Base-by-base conservation (phyloP, 2,329 filamentous ascomycete genomes). In the Cytospora leucostoma region DNA sequence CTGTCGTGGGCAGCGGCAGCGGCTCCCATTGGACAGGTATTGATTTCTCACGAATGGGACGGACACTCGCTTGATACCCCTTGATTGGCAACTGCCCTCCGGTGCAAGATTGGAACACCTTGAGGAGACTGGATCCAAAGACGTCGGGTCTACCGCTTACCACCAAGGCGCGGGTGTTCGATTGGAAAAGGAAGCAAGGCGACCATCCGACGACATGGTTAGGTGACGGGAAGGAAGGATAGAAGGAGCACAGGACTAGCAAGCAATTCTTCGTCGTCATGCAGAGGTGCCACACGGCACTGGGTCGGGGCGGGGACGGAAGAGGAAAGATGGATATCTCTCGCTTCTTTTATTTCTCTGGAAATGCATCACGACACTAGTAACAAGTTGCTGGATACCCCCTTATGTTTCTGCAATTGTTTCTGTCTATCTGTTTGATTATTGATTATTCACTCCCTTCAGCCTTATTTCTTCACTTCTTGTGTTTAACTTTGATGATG, bases 341-440 rank as follows among this genome's bases (percentile, higher is more conserved):
- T 56, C 37, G 40, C 44, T 33, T 37, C 57, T 62, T 40, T 59
- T 40, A 15, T 57, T 38, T 56, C 13, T 54, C 51, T 52, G 62
- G 65, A 58, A 66, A 55, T 65, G 65, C 65, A 64, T 65, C 58
- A 56, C 55, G 58, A 61, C 60, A 55, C 38, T 49, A 64, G 58
- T 62, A 66, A 61, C 56, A 65, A 62, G 62, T 61, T 64, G 65
- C 64, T 65, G 65, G 65, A 66, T 66, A 66, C 65, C 65, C 65
- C 63, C 47, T 52, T 53, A 52, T 60, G 56, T 56, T 62, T 19
- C 55, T 53, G 44, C 13, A 17, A 27, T 47, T n/a, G 7, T 65
- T 33, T 12, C 37, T 61, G 7, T 38, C 7, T 50, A 4, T 13
- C 51, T 56, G 53, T 37, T 35, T 49, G 40, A 44, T 44, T 44